Evolutionary conservation across 345 rosid genomes (phyloP).

Genomic region (Leavenworthia alabamica): DNA sequence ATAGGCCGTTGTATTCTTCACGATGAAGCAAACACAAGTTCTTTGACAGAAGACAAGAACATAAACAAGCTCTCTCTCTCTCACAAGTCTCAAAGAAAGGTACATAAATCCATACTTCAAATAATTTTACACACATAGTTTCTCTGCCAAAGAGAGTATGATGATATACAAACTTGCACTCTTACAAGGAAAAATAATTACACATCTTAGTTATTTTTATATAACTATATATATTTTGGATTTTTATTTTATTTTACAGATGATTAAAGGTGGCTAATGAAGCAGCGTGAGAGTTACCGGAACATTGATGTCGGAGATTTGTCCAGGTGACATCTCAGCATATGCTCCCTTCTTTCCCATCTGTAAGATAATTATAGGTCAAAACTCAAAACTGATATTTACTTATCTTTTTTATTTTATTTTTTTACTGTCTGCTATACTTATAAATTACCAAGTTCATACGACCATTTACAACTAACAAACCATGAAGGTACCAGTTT

Average conservation of each 20-base stretch:
- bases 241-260: not conserved
- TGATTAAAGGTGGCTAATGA: constrained; percentile 2
- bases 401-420: no score
- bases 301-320: constrained; percentile 17
- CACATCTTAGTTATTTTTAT: not conserved
- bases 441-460: no score
- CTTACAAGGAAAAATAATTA: constrained; percentile 8
- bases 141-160: constrained; percentile 4
- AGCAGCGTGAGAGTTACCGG: constrained; percentile 27
- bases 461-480: no score
- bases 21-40: constrained; percentile 14
- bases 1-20: constrained; percentile 6
- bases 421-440: no score
- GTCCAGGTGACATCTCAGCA: constrained; percentile 12
- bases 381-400: not conserved
- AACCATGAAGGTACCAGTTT: no score
- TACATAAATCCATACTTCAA: not conserved
- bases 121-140: not conserved
- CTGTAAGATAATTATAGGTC: constrained; percentile 7
- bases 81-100: not conserved
- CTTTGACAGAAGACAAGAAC: not conserved
- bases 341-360: constrained; percentile 4
- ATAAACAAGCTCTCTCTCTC: not conserved
- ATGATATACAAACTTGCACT: not conserved
- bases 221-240: not conserved